These are phyloP conservation scores for Isabelozyma gotoi DNA, from an alignment of 805 yeast genomes.

Conservation along the genomic window DNA sequence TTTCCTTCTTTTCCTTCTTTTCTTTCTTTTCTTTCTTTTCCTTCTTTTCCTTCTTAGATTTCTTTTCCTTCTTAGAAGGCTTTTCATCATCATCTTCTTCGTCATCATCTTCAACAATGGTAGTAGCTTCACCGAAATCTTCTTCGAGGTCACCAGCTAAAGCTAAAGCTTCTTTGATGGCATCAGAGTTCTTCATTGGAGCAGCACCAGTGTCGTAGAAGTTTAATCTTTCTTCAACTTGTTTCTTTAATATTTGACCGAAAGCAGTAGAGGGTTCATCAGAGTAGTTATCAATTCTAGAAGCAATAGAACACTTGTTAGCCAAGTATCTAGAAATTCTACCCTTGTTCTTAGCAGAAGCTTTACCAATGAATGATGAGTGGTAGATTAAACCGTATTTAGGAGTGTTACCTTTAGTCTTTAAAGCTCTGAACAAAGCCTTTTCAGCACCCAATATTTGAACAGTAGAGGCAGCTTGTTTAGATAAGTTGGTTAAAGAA, in stretches of 20 bases:
- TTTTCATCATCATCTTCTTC: conserved; percentile 15
- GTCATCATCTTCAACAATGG: conserved; percentile 21
- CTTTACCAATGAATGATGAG: conserved; percentile 91
- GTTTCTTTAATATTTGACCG: conserved; percentile 88
- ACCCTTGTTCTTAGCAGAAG: conserved; percentile 96
- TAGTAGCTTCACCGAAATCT: conserved; percentile 25
- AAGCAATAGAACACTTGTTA: conserved; percentile 98
- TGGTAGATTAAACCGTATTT: conserved; percentile 94
- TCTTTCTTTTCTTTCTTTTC: conserved; percentile 31
- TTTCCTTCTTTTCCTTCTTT: conserved; percentile 32
- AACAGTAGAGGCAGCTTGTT: conserved; percentile 98
- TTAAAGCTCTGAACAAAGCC: conserved; percentile 93
- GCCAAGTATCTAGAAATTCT: conserved; percentile 98
- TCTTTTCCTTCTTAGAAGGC: conserved; percentile 20
- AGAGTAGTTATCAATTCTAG: conserved; percentile 96
- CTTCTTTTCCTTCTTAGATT: conserved; percentile 23
- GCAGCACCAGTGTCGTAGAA: conserved; percentile 96
- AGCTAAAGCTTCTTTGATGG: conserved; percentile 87
- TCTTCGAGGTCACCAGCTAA: conserved; percentile 54
- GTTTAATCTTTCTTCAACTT: conserved; percentile 95
- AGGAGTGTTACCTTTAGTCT: conserved; percentile 96
- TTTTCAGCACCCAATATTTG: conserved; percentile 98
- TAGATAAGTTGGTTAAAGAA: conserved; percentile 91
- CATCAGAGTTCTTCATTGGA: conserved; percentile 94
- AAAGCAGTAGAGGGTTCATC: conserved; percentile 90